Conservation (phyloP, 2,329 filamentous ascomycete species). For the Aspergillus sp. region DNA sequence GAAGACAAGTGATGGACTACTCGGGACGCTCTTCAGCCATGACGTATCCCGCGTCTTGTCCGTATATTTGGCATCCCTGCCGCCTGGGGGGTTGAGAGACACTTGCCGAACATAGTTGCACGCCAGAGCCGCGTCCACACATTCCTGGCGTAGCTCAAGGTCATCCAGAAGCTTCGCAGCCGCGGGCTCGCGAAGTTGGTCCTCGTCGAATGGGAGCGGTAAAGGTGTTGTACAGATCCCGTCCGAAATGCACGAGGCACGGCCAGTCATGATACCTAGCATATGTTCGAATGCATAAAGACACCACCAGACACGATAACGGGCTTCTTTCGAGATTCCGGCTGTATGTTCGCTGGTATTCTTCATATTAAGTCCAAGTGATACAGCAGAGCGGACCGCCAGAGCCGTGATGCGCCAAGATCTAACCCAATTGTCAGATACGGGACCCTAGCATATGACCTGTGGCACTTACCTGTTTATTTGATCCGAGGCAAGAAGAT, state of each 20-base stretch:
- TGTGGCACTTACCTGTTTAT: slow-evolving; percentile 40
- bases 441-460: neutral
- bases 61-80: slow-evolving; percentile 22
- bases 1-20: slow-evolving; percentile 36
- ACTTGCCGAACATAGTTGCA: slow-evolving; percentile 31
- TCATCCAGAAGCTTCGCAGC: slow-evolving; percentile 35
- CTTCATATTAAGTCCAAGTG: slow-evolving; percentile 46
- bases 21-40: slow-evolving; percentile 37
- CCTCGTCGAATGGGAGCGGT: slow-evolving; percentile 42
- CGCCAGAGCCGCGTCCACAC: slow-evolving; percentile 30
- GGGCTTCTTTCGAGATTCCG: slow-evolving; percentile 42
- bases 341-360: slow-evolving; percentile 38
- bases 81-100: slow-evolving; percentile 29
- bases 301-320: slow-evolving; percentile 49
- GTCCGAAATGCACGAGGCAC: slow-evolving; percentile 42
- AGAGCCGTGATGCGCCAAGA: slow-evolving; percentile 44
- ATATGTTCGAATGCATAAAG: slow-evolving; percentile 45
- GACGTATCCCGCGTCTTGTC: slow-evolving; percentile 26
- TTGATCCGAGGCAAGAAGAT: slow-evolving; percentile 42
- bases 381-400: slow-evolving; percentile 43
- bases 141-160: slow-evolving; percentile 28
- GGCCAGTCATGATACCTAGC: slow-evolving; percentile 47
- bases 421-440: slow-evolving; percentile 19
- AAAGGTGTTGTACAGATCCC: slow-evolving; percentile 45
- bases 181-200: slow-evolving; percentile 33